Base-by-base conservation (phyloP, 768 basidiomycete genomes). In the Mrakia frigida region DNA sequence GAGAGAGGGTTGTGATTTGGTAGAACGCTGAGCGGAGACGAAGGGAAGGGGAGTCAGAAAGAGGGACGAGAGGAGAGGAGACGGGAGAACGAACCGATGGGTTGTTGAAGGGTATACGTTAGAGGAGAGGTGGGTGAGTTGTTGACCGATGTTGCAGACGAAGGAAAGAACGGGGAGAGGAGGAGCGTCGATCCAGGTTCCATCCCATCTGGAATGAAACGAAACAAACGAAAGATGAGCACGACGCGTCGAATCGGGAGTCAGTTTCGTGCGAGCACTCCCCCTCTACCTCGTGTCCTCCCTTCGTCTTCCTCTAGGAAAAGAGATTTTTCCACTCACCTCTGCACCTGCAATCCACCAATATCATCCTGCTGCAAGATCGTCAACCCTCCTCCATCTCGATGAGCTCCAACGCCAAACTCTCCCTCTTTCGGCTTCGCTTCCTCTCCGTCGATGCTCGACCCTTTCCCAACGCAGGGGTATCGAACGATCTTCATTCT, bases 351-450 rank as follows among this genome's bases (percentile, higher is more conserved):
- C 25, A 68, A 39, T 10, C 65, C 65, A 3, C 65, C 65, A n/a
- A 68, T 68, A 1, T 68, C 23, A 37, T 68, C 65, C 35, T 68
- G 65, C 65, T 39, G 35, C 37, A 68, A 14, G 65, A 68, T 68
- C 65, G 65, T 68, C 65, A 68, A 68, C 39, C 65, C 65, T 68
- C 65, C 65, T 11, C 65, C 65, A n/a, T 68, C 65, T 23, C 35
- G 23, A n/a, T 68, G 65, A 1, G 65, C 65, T 9, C 65, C 65
- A 18, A 68, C 65, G 5, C 65, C 65, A 18, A 39, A 25, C 39
- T 68, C 65, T 0, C 65, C 65, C 10, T 39, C 65, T 23, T 68
- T 39, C 3, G 35, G 37, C 37, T 39, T 25, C 14, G 23, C 65
- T 18, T 35, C 65, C 25, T 39, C 39, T 1, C 65, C 65, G 37